Base-by-base conservation (phyloP, 805 yeast species). In the Nakazawaea sp. region DNA sequence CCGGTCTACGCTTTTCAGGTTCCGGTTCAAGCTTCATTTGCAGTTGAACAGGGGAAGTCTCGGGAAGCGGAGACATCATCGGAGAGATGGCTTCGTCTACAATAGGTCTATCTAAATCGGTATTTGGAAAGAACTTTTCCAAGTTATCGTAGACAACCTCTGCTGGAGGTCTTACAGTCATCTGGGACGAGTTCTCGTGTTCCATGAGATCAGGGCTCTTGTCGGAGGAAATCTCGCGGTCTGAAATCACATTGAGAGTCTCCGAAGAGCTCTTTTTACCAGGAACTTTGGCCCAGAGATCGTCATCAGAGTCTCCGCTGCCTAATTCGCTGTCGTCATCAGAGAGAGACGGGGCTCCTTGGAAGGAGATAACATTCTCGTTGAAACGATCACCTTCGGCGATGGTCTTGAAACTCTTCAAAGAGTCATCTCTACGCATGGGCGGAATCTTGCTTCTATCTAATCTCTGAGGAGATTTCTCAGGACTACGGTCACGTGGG, bases 101-200 rank as follows among this genome's bases (percentile, higher is more conserved):
- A 24, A 92, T 86, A 2, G 97, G 95, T 49, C 81, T 83, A 54
- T 92, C 99, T 43, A 92, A 68, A 58, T 90, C 90, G 0, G 97
- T 79, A 48, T 83, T 72, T 0, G 98, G 98, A 66, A 92, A 92
- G 55, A 84, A 92, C 51, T 75, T 75, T 47, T 92, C 99, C 44
- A 92, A 70, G 49, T 92, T 89, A 39, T 87, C 86, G 54, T 89
- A 92, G 21, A 92, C 81, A 29, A 85, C 94, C 51, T 90, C 97
- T 1, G 95, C 82, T 0, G 97, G 88, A 2, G 99, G 99, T 54
- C 99, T 76, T 12, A 92, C 81, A 6, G 81, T 78, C 86, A 60
- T 45, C 3, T 49, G 36, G 9, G 36, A 16, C 17, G 33, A 11
- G 15, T 10, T 20, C 12, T 28, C 30, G 17, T 28, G 12, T 13